Conservation (phyloP, 208 protist genomes). For the Naegleria lovaniensis region DNA sequence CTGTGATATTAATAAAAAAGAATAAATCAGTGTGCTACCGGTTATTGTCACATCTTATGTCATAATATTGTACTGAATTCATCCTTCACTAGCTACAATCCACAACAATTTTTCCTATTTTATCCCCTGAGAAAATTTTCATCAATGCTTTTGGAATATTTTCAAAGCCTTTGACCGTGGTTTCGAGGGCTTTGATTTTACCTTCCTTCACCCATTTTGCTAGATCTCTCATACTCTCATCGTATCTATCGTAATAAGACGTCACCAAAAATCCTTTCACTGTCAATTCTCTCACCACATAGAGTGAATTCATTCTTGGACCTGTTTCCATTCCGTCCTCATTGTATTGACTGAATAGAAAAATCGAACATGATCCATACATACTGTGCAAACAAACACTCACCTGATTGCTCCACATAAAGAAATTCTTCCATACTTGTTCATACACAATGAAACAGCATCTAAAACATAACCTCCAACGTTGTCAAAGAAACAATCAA, state of each 20-base stretch:
- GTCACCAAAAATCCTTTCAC: constrained; percentile 1
- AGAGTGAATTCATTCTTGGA: background rate
- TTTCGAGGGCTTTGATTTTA: background rate
- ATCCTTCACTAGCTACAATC: background rate
- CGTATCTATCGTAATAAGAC: background rate
- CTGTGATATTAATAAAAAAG: too few relatives aligned
- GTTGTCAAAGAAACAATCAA: constrained; percentile 38
- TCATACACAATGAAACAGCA: constrained; percentile 28
- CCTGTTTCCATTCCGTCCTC: background rate
- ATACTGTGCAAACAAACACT: too few relatives aligned
- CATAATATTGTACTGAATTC: too few relatives aligned
- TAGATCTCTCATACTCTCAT: background rate
- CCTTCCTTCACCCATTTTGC: background rate
- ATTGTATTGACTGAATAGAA: constrained; percentile 29
- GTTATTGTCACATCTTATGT: too few relatives aligned
- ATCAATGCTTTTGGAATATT: background rate
- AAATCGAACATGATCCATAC: background rate
- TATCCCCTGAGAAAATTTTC: background rate
- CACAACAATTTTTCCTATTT: background rate
- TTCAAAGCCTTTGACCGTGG: background rate
- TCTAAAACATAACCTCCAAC: constrained; percentile 34
- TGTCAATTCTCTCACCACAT: background rate
- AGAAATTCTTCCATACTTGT: constrained; percentile 22
- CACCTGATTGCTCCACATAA: constrained; percentile 39
- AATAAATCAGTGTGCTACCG: too few relatives aligned